Conservation (phyloP, 345 rosid genomes). For the Populus pruinosa region DNA sequence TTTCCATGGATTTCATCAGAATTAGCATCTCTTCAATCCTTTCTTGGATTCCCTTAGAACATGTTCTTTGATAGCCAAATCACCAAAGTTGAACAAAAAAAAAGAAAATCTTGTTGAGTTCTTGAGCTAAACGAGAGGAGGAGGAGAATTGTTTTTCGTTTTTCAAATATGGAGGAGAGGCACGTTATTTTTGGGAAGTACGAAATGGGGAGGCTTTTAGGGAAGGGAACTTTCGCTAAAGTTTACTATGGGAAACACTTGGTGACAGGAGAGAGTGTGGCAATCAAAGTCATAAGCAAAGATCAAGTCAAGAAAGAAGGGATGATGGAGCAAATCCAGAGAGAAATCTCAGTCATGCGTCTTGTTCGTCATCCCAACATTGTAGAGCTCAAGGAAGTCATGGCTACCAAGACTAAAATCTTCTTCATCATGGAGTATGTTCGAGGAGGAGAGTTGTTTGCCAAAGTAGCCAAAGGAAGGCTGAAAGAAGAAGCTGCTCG, state of each 20-base stretch:
- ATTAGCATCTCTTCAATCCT: slow-evolving; percentile 34
- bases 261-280: not conserved
- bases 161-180: not conserved
- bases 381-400: not conserved
- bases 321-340: not conserved
- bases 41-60: slow-evolving; percentile 37
- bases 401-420: not conserved
- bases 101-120: not conserved
- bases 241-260: not conserved
- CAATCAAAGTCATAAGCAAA: not conserved
- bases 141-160: not conserved
- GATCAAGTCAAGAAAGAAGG: not conserved
- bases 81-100: not conserved
- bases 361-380: slow-evolving; percentile 1
- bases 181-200: not conserved
- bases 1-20: slow-evolving; percentile 30
- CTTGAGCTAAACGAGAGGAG: not conserved
- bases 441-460: not conserved
- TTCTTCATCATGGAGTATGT: slow-evolving; percentile 4
- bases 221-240: not conserved
- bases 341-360: not conserved
- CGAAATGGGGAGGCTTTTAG: not conserved
- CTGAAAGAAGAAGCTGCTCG: not conserved
- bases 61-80: not conserved
- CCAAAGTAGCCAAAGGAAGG: not conserved